Percentiles rank a stretch among this genome's conserved stretches.
phyloP scores from a whole-genome alignment of 441 rosid genomes.

The Populus tomentosa region DNA sequence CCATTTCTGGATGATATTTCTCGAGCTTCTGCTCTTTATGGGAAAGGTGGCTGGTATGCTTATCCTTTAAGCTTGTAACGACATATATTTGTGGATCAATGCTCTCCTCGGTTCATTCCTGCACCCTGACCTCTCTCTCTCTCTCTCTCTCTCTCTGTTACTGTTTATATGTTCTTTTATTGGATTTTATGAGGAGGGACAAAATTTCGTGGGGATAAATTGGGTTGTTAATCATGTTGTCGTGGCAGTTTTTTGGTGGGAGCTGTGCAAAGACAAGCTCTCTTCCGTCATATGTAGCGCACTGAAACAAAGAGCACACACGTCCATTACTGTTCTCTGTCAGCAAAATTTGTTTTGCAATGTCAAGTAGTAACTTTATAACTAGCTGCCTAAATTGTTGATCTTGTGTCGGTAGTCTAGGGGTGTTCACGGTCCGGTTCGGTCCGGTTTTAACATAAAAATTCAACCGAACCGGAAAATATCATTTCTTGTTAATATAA shows the following conservation, averaged over 20 bases:
- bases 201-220: background rate
- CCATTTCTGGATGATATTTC: slow-evolving; percentile 5
- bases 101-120: background rate
- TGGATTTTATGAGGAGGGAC: background rate
- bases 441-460: too few species aligned
- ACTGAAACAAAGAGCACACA: background rate
- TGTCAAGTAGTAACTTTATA: background rate
- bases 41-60: background rate
- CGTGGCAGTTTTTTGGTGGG: background rate
- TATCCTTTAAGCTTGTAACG: slow-evolving; percentile 3
- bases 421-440: too few species aligned
- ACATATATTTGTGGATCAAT: background rate
- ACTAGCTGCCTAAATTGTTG: background rate
- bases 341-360: background rate
- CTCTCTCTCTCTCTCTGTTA: too few species aligned
- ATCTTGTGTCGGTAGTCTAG: too few species aligned
- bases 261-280: background rate
- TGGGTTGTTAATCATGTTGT: background rate
- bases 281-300: background rate
- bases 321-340: background rate
- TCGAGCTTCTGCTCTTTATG: background rate
- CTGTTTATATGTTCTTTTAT: slow-evolving; percentile 5
- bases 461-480: too few species aligned
- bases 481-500: too few species aligned
- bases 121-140: background rate